Base-by-base conservation (phyloP, 2,329 filamentous ascomycete genomes). In the Penicillium sumatraense region DNA sequence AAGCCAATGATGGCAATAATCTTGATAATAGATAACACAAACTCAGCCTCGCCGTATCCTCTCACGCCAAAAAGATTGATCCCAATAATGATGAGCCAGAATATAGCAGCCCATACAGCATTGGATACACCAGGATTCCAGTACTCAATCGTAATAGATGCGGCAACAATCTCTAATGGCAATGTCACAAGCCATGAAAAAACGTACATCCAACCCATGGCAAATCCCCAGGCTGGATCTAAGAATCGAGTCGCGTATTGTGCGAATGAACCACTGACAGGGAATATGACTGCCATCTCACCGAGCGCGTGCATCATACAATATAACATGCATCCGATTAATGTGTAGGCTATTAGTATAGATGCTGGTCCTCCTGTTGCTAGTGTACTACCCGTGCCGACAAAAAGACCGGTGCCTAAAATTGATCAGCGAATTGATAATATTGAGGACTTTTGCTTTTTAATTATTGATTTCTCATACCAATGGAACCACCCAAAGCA, bases 131-230 rank as follows among this genome's bases (percentile, higher is more conserved):
- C 62, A 0, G 82, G 72, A 49, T 87, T 85, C 92, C 92, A 96
- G 69, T 90, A 96, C 27, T 87, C 82, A 49, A 96, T 87, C 0
- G 91, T 96, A 21, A 96, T 86, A 2, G 91, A 89, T 1, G 91
- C 92, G 2, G 91, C 90, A 58, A 96, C 90, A 54, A 96, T 89
- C 72, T 96, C 92, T 33, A 96, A 80, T 0, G 92, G 92, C 31
- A 96, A 75, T 0, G 93, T 86, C 27, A 91, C 83, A 1, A 96
- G 82, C 92, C 93, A 96, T 75, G 96, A 89, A 63, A 96, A 73
- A 5, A 90, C 90, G 72, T 96, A 96, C 68, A 96, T 96, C 91
- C 91, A 96, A 13, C 91, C 92, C 90, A 96, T 96, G 42, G 91
- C 90, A 69, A 96, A 96, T 0, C 92, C 92, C 91, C 71, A 96